Evolutionary conservation across 805 yeast species (phyloP).

Genomic region (Monosporozyma aerobia): DNA sequence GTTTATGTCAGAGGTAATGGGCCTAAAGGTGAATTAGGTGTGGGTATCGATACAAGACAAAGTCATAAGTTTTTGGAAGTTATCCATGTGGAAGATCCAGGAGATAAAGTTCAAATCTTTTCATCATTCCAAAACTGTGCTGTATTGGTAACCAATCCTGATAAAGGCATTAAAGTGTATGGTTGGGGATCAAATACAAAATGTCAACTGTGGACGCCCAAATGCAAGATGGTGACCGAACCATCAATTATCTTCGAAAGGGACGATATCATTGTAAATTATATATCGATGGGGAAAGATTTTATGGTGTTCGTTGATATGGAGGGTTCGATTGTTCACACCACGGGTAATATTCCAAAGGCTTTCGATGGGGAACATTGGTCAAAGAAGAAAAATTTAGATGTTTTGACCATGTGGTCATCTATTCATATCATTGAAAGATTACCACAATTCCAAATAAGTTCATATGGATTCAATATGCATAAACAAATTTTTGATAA

Average conservation of each 20-base stretch:
- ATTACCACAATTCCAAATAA: constrained; percentile 13
- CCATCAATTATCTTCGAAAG: constrained; percentile 10
- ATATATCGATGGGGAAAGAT: constrained; percentile 25
- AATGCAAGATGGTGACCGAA: constrained; percentile 9
- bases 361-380: constrained; percentile 11
- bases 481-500: constrained; percentile 54
- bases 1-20: constrained; percentile 57
- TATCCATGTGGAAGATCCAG: constrained; percentile 5
- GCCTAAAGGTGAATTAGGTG: constrained; percentile 65
- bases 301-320: constrained; percentile 15
- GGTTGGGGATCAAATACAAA: constrained; percentile 48
- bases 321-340: constrained; percentile 8
- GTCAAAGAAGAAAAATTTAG: constrained; percentile 1
- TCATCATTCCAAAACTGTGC: constrained; percentile 36
- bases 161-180: constrained; percentile 28
- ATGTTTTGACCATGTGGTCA: constrained; percentile 57
- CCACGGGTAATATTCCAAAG: constrained; percentile 14
- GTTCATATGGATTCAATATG: constrained; percentile 63
- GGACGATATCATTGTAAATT: constrained; percentile 5
- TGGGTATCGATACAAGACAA: constrained; percentile 24
- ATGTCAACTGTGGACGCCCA: constrained; percentile 35
- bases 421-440: constrained; percentile 45
- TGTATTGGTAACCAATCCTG: constrained; percentile 65
- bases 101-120: constrained; percentile 8
- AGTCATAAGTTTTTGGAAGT: constrained; percentile 5